Base-by-base conservation (phyloP, 2,329 filamentous ascomycete genomes). In the Xylaria multiplex region DNA sequence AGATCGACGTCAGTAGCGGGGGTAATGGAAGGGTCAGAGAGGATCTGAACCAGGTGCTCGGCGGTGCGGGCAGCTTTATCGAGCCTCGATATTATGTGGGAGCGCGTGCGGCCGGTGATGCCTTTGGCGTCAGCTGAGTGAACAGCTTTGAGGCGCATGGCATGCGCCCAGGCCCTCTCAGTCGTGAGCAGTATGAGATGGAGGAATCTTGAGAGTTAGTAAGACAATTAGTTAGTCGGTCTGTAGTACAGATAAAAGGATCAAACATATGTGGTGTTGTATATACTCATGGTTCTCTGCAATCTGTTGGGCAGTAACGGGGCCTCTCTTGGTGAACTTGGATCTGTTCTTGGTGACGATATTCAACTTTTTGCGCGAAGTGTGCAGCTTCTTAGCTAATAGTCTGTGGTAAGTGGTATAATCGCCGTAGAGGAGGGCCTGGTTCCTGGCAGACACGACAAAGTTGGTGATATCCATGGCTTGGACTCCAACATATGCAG, bases 151-250 rank as follows among this genome's bases (percentile, higher is more conserved):
- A 97, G 93, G 77, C 91, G 89, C 93, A 98, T 96, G 64, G 94
- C 95, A 79, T 97, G 91, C 43, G 96, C 95, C 93, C 93, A 98
- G 58, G 94, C 93, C 70, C 96, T 88, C 82, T 99, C 96, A 67
- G 94, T 90, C 45, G 89, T 92, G 75, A 97, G 88, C 63, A 99
- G 85, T 37, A 95, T 84, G n/a, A 97, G 84, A 71, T 91, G 85
- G 55, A 90, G 87, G 80, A 90, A 92, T 79, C 93, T 96, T 72
- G 42, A 22, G 65, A 54, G 57, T 8, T 35, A 35, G 32, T 35
- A 13, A 40, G 37, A 14, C 2, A 14, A 40, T 14, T 11, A 40
- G 37, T 40, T 13, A 40, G 9, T 14, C 9, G 37, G 35, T 13
- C 8, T 37, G 35, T 37, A 13, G 35, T 37, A 13, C 6, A 8